Conservation (phyloP, 2,329 filamentous ascomycete species). For the Talaromyces sp. region DNA sequence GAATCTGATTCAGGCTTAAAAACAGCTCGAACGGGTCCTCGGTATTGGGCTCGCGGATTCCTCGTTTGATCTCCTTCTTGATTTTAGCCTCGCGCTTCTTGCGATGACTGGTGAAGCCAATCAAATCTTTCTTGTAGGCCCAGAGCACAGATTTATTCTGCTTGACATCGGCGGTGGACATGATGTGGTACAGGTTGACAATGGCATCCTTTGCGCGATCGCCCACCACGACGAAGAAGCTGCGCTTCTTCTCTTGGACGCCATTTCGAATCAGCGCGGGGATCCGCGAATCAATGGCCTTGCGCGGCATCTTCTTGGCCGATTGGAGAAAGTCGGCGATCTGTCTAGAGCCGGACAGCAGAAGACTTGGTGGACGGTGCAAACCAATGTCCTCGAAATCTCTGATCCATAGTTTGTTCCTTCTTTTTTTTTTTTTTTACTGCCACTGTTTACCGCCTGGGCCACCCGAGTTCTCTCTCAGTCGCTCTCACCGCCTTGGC, state of each 20-base stretch:
- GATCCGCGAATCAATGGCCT: constrained; percentile 77
- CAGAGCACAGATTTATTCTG: constrained; percentile 95
- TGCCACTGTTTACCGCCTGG: constrained; percentile 22
- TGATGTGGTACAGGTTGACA: constrained; percentile 88
- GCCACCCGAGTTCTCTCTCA: not conserved
- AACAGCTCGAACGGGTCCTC: constrained; percentile 98
- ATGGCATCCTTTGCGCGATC: constrained; percentile 95
- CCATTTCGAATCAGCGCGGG: constrained; percentile 88
- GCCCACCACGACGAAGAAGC: constrained; percentile 95
- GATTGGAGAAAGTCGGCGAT: not conserved
- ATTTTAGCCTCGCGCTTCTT: constrained; percentile 99
- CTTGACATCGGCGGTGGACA: constrained; percentile 83
- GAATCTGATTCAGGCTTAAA: constrained; percentile 91
- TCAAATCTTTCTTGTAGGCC: constrained; percentile 97
- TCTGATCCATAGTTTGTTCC: constrained; percentile 1
- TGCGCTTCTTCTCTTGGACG: constrained; percentile 89
- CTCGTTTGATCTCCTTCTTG: constrained; percentile 95
- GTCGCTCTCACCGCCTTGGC: constrained; percentile 6
- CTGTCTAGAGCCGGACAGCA: not conserved
- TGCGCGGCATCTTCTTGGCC: constrained; percentile 35
- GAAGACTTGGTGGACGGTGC: not conserved
- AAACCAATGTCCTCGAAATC: constrained; percentile 4
- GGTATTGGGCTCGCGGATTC: constrained; percentile 83
- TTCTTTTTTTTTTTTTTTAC: constrained; percentile 17
- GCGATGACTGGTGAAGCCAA: constrained; percentile 91